These are phyloP conservation scores for Adenanthera pavonina DNA, from an alignment of 306 rosid genomes.

Conservation along the genomic window DNA sequence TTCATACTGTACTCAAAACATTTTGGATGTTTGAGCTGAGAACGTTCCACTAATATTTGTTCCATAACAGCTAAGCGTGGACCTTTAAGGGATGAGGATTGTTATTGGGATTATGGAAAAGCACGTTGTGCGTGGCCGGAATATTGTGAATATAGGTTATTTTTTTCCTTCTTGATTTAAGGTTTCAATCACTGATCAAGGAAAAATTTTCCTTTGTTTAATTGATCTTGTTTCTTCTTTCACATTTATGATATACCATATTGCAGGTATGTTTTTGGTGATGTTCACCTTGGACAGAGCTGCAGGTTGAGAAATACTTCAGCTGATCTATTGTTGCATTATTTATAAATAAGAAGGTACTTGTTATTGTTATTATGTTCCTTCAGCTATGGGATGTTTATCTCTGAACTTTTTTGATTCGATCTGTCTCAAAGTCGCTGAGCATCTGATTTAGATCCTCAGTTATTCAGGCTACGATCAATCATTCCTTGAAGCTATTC, in stretches of 20 bases:
- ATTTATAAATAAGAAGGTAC: conserved; percentile 77
- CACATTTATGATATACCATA: conserved; percentile 33
- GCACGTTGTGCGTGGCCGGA: conserved; percentile 99
- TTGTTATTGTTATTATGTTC: conserved; percentile 10
- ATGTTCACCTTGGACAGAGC: conserved; percentile 99
- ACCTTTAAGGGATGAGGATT: conserved; percentile 91
- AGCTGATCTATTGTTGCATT: conserved; percentile 59
- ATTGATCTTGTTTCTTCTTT: neutral
- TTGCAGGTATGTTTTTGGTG: conserved; percentile 90
- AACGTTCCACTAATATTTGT: conserved; percentile 34
- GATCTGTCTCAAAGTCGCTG: neutral
- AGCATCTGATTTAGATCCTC: conserved; percentile 2
- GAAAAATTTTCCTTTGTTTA: neutral
- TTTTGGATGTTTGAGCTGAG: conserved; percentile 40
- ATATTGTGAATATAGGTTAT: conserved; percentile 94
- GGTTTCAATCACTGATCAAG: conserved; percentile 26
- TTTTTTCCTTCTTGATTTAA: conserved; percentile 27
- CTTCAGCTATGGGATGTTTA: neutral
- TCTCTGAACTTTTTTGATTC: neutral
- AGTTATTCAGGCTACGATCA: conserved; percentile 15
- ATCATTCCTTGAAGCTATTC: conserved; percentile 3
- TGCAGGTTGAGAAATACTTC: conserved; percentile 82
- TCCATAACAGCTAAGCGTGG: conserved; percentile 88
- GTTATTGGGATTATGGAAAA: conserved; percentile 99
- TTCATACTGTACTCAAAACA: conserved; percentile 20